Evolutionary conservation across 2,329 filamentous ascomycete species (phyloP), one percentile per base, ranked within the genome.

Genomic region (Penicillium nordicum): DNA sequence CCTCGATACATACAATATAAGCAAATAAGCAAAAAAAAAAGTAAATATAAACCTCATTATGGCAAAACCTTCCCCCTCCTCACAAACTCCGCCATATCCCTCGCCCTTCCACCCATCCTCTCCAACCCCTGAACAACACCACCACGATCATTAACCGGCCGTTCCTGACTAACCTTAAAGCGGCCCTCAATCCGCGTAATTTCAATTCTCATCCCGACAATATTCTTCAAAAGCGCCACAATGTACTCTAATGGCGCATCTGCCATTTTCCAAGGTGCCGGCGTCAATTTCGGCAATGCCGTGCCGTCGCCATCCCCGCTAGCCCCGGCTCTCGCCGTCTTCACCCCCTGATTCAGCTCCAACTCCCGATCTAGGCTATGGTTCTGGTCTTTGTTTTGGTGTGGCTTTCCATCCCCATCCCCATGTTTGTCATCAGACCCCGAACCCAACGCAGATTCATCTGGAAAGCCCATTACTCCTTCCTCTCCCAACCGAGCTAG

Each of bases 161-260:
- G 48, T 48, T 66, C 63, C 54, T 66, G 63, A 50, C 62, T 62
- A 42, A 64, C 56, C 46, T 66, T 65, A 49, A 65, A 65, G 18
- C 57, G 46, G 9, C 63, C 61, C 42, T 65, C 55, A 18, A 65
- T 58, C 6, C 58, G 51, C 14, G 55, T 61, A 42, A 66, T 63
- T 32, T 61, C 55, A 38, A 66, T 41, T 18, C 10, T 14, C 41
- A 64, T 59, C 4, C 64, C 61, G 3, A 65, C 58, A 41, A 65
- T 63, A 44, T 60, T 59, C 57, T 58, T 61, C 58, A 60, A 50
- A 23, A 66, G 23, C 0, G 46, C 41, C n/a, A 51, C 57, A 38
- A 66, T 60, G n/a, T 65, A 65, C 32, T 53, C 41, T 18, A 29
- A 27, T 30, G 63, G 63, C 23, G 63, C 63, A 45, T 65, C 57